Evolutionary conservation across 2,329 filamentous ascomycete genomes (phyloP), one percentile per base, ranked within the genome.

Genomic region (Sclerotinia borealis): DNA sequence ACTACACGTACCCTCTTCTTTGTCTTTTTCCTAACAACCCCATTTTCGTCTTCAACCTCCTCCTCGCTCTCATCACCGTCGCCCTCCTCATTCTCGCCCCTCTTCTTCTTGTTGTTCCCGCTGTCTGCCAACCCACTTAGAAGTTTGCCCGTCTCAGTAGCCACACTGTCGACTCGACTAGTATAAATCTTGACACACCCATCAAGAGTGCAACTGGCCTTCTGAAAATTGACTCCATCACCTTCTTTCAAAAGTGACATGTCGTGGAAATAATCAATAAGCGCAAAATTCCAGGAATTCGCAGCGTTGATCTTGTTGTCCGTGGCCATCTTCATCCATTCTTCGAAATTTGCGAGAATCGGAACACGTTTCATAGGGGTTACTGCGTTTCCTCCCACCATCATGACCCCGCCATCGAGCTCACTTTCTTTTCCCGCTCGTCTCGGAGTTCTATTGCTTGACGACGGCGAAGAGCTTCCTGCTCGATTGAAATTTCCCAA

Each of bases 241-340:
- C 95, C 95, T 74, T 99, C 95, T 75, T 96, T 96, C 54, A 99
- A 81, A 49, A 99, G 80, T 1, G 92, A 96, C 95, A 99, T 98
- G 73, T 99, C 95, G 76, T 99, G 93, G 73, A 99, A 99, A 78
- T 99, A 99, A 77, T 99, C 95, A 74, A 99, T 99, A 22, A 99
- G 84, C n/a, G 95, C 95, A 78, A 99, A 98, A 76, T 98, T 98
- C 95, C 95, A 99, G 36, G 93, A 97, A 77, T 99, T 99, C 65
- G 89, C 87, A 55, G 95, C 93, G 75, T 98, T 99, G 81, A 99
- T 99, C 78, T 95, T 95, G 79, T 99, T 99, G 79, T 99, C 95
- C 19, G 95, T 98, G 2, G 95, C 95, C 92, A 99, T 96, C 82
- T 98, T 99, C 92, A 99, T 98, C 95, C 93, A 98, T 76, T 99